Evolutionary conservation across 495 filamentous ascomycete species (phyloP).

Genomic region (Tuber magnatum): DNA sequence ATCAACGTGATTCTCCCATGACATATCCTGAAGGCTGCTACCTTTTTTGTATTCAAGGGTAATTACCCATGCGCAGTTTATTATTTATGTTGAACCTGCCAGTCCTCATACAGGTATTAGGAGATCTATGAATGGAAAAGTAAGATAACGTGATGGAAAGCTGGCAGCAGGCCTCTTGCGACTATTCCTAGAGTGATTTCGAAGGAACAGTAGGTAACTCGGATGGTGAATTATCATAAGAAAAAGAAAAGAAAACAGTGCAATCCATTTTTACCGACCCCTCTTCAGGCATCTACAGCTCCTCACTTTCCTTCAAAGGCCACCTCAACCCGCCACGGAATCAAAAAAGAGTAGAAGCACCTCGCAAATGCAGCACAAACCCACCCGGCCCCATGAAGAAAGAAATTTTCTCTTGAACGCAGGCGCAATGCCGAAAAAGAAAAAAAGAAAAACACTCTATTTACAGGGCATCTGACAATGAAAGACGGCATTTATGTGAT

Average conservation of each 20-base stretch:
- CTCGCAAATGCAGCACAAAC: slow-evolving; percentile 11
- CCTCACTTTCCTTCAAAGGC: neutral
- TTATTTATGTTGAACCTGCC: neutral
- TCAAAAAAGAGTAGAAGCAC: slow-evolving; percentile 30
- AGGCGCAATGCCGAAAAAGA: slow-evolving; percentile 27
- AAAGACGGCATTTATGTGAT: slow-evolving; percentile 14
- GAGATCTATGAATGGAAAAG: neutral
- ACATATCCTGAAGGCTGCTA: neutral
- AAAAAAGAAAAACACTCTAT: slow-evolving; percentile 31
- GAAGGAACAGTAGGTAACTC: neutral
- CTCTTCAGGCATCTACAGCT: neutral
- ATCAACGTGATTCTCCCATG: neutral
- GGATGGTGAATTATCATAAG: neutral
- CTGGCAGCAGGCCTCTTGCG: neutral
- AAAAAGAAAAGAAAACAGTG: neutral
- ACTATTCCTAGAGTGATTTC: neutral
- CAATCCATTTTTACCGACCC: neutral
- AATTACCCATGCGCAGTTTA: neutral
- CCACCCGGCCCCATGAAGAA: slow-evolving; percentile 3
- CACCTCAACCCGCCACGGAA: neutral
- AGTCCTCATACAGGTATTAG: neutral
- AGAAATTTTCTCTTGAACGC: neutral
- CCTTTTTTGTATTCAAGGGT: neutral
- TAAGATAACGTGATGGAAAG: neutral
- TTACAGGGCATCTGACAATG: slow-evolving; percentile 26